Evolutionary conservation across 176 grass and related monocot species (phyloP), one percentile per base, ranked within the genome.

Genomic region (Tuctoria greenei): DNA sequence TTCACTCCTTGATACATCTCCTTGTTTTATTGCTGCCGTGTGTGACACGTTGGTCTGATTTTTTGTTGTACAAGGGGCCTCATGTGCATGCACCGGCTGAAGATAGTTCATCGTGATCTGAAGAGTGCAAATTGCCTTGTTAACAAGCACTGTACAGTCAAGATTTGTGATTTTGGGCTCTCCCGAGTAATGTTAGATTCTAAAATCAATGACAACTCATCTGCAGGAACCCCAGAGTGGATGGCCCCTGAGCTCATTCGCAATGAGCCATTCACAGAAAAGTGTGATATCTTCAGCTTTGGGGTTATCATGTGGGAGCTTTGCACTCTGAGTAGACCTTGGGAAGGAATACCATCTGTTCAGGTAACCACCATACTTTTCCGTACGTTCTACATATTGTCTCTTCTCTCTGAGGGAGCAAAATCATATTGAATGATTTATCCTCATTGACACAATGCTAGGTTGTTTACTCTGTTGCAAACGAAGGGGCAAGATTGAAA

Each of bases 241-340:
- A 99, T 99, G 91, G 95, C 95, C 68, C 95, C 95, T 52, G 95
- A 99, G 75, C 91, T 99, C 73, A 95, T 99, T 69, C 87, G 87
- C 81, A 95, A 94, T 8, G 89, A 99, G 52, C 86, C 87, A 55
- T 99, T 90, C 66, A 92, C 86, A 40, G 91, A 99, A 74, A 99
- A 99, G 71, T 95, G 95, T 77, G 91, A 95, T 51, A 95, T 99
- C 47, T 99, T 99, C 77, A 99, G 95, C 74, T 81, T 98, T 13
- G 95, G 95, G 23, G 91, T 99, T 34, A 99, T 99, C 76, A 99
- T 99, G 89, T 99, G 95, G 95, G 95, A 99, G 44, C 95, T 99
- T 75, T 99, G 95, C 70, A 95, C 95, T 80, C 87, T 99, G 4
- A 86, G 73, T 84, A 91, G 89, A 21, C 95, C 95, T 69, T 95